Percentiles rank a stretch among this genome's conserved stretches.
Evolutionary conservation across 495 filamentous ascomycete genomes (phyloP).

Genomic region (Rostrohypoxylon terebratum): DNA sequence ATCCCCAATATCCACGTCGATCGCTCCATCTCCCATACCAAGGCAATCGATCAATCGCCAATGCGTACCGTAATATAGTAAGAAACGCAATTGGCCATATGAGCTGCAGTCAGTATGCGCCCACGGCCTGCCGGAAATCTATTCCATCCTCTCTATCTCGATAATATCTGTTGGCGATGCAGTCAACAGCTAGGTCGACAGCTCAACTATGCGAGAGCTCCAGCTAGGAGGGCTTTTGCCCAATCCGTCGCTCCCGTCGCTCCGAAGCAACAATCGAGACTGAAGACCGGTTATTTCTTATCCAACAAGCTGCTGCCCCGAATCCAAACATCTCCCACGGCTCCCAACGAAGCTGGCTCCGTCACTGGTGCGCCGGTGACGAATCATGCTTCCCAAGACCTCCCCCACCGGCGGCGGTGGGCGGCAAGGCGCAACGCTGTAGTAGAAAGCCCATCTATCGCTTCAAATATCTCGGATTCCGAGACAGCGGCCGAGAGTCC

Average conservation of each 20-base stretch:
- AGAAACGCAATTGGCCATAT: conserved; percentile 44
- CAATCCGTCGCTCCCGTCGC: conserved; percentile 25
- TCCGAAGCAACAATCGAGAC: conserved; percentile 27
- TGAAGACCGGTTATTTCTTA: conserved; percentile 56
- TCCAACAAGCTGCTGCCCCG: conserved; percentile 54
- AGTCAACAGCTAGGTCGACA: conserved; percentile 42
- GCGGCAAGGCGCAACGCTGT: conserved; percentile 49
- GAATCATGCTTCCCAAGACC: conserved; percentile 36
- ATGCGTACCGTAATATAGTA: conserved; percentile 12
- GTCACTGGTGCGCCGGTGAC: background rate
- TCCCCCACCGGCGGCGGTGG: conserved; percentile 59
- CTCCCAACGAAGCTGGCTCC: conserved; percentile 1
- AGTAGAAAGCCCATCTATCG: background rate
- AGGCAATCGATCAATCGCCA: conserved; percentile 9
- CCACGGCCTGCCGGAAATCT: conserved; percentile 48
- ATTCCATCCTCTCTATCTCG: conserved; percentile 44
- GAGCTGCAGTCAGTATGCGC: conserved; percentile 51
- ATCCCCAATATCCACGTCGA: background rate
- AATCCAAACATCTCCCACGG: conserved; percentile 27
- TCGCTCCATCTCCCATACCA: background rate
- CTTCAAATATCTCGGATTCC: conserved; percentile 4
- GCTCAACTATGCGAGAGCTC: conserved; percentile 18
- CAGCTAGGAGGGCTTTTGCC: conserved; percentile 14
- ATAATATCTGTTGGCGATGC: conserved; percentile 48
- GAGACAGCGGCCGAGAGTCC: conserved; percentile 30